Base-by-base conservation (phyloP, 202 grass and related monocot genomes). In the Dendrocalamus latiflorus region DNA sequence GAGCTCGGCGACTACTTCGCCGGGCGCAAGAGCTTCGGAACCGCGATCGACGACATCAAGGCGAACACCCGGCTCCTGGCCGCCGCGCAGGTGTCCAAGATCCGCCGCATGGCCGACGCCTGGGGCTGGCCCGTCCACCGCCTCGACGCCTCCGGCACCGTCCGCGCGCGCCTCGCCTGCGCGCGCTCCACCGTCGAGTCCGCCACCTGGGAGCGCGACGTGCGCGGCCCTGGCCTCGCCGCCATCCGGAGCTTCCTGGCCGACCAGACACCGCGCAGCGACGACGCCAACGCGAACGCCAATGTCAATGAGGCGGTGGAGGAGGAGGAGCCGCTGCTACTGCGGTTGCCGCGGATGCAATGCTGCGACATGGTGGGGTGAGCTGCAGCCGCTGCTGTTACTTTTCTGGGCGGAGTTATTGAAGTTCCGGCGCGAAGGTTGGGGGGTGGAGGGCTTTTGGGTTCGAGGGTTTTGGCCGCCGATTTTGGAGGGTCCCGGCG, bases 31-130 rank as follows among this genome's bases (percentile, higher is more conserved):
- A 81, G 9, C 25, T 73, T 82, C 58, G 51, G 44, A 8, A 59
- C 24, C 10, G 87, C 93, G n/a, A 70, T 91, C 65, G 85, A 83
- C 22, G 90, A 82, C 38, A 88, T 91, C 87, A 94, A 92, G 56
- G 59, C 58, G 63, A 88, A 86, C 87, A 94, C 90, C 6, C 82
- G 87, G 51, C 51, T 59, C 51, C 87, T 92, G 5, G 93, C 93
- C 4, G 76, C 36, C 7, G 78, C 75, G 59, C 89, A 94, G 90
- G 79, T 88, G 57, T 2, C 6, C 41, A 94, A 94, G 88, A 92
- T 91, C 78, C 69, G 68, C 9, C 81, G 87, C 82, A 85, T 92
- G 87, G 82, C 61, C 21, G 75, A 86, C 51, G 75, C 44, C 20
- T 83, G 84, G 84, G 82, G 85, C 6, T 92, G 87, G 93, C 87